Percentiles rank a stretch among this genome's conserved stretches.
phyloP scores from a whole-genome alignment of 768 basidiomycete species.

The Pisolithus microcarpus region DNA sequence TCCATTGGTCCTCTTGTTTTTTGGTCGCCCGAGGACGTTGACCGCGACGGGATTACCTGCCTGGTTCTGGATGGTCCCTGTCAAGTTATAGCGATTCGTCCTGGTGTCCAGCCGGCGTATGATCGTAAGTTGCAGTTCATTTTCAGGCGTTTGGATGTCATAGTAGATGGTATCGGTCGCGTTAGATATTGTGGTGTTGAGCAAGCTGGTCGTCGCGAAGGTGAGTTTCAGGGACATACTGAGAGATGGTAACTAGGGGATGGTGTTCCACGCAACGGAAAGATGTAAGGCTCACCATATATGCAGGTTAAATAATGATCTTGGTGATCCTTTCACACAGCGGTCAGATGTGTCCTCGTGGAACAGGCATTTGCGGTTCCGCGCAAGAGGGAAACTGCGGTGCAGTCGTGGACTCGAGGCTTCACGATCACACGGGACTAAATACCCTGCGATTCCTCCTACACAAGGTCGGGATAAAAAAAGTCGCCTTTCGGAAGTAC shows the following conservation, averaged over 20 bases:
- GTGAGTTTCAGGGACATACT: constrained; percentile 25
- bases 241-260: neutral
- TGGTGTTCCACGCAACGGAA: neutral
- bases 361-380: too few relatives aligned
- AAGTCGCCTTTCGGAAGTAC: too few relatives aligned
- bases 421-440: too few relatives aligned
- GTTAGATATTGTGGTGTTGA: constrained; percentile 33
- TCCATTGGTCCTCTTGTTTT: constrained; percentile 23
- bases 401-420: too few relatives aligned
- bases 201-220: constrained; percentile 32
- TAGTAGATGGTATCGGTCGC: constrained; percentile 33
- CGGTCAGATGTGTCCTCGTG: too few relatives aligned
- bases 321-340: too few relatives aligned
- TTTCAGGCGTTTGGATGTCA: constrained; percentile 33
- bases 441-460: too few relatives aligned
- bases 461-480: too few relatives aligned
- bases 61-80: constrained; percentile 28
- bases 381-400: too few relatives aligned
- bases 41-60: constrained; percentile 24
- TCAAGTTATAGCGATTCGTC: constrained; percentile 23
- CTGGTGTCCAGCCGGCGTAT: constrained; percentile 27
- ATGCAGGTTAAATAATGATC: too few relatives aligned
- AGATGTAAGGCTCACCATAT: neutral
- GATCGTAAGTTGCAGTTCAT: constrained; percentile 30
- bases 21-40: constrained; percentile 21